These are phyloP conservation scores for Mycena chlorophos DNA, from an alignment of 768 basidiomycete genomes.

Conservation along the genomic window DNA sequence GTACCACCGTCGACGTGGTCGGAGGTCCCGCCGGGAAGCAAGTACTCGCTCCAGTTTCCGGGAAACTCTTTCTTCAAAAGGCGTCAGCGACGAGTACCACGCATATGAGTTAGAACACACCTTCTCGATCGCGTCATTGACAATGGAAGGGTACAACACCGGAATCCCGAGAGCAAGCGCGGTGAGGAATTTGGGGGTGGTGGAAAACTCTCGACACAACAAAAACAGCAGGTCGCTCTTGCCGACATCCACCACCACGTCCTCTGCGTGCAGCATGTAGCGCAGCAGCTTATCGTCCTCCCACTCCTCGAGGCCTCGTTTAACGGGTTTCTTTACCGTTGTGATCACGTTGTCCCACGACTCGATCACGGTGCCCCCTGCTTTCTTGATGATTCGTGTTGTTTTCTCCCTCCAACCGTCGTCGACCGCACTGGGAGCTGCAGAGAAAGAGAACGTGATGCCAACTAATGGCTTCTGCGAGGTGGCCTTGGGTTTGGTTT, in stretches of 20 bases:
- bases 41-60: slow-evolving; percentile 62
- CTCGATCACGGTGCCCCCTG: slow-evolving; percentile 2
- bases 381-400: not conserved
- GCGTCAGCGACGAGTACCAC: slow-evolving; percentile 1
- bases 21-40: slow-evolving; percentile 62
- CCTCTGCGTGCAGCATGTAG: slow-evolving; percentile 24
- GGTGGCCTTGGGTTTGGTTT: not conserved
- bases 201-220: slow-evolving; percentile 45
- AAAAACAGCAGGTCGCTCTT: slow-evolving; percentile 31
- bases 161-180: slow-evolving; percentile 88
- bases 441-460: not conserved
- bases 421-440: too few species aligned
- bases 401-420: not conserved
- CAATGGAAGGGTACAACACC: slow-evolving; percentile 64
- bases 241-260: slow-evolving; percentile 38
- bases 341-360: not conserved
- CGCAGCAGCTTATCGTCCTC: not conserved
- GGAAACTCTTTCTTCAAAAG: slow-evolving; percentile 32
- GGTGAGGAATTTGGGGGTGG: slow-evolving; percentile 78
- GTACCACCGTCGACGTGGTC: slow-evolving; percentile 29
- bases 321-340: not conserved
- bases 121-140: slow-evolving; percentile 38
- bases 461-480: not conserved
- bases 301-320: too few species aligned
- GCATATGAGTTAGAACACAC: slow-evolving; percentile 18